Conservation (phyloP, 1,284 basidiomycete species). For the Leccinum solheimii region DNA sequence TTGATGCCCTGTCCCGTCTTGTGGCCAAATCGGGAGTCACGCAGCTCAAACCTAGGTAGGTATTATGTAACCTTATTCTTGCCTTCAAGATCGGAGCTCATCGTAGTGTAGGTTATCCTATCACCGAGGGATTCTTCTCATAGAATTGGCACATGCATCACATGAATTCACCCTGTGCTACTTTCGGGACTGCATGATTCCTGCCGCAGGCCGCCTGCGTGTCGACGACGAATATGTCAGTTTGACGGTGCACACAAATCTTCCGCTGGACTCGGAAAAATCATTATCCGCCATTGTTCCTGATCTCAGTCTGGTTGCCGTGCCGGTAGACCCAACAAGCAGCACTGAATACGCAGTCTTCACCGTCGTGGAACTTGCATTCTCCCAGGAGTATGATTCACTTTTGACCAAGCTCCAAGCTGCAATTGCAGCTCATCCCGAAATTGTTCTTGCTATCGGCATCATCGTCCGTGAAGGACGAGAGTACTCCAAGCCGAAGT, state of each 20-base stretch:
- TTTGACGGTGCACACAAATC: not conserved
- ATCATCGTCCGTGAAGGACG: not conserved
- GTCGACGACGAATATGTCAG: not conserved
- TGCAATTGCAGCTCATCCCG: not conserved
- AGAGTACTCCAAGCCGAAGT: not conserved
- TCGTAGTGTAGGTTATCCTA: not conserved
- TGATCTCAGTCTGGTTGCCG: not conserved
- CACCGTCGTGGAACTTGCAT: not conserved
- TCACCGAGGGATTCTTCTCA: not conserved
- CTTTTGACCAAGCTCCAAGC: not conserved
- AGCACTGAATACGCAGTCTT: not conserved
- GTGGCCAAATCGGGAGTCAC: not conserved
- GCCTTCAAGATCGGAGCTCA: not conserved
- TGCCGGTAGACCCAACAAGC: not conserved
- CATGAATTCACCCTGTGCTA: not conserved
- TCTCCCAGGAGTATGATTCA: not conserved
- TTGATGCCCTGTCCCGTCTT: not conserved
- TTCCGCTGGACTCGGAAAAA: not conserved
- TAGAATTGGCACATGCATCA: not conserved
- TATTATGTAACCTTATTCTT: not conserved
- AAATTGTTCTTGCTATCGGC: not conserved
- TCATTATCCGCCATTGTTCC: not conserved
- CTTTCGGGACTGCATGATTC: not conserved
- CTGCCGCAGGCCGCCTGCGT: not conserved
- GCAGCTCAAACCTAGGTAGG: not conserved